Evolutionary conservation across 2,329 filamentous ascomycete genomes (phyloP), one percentile per base, ranked within the genome.

Genomic region (Aspergillus brasiliensis): DNA sequence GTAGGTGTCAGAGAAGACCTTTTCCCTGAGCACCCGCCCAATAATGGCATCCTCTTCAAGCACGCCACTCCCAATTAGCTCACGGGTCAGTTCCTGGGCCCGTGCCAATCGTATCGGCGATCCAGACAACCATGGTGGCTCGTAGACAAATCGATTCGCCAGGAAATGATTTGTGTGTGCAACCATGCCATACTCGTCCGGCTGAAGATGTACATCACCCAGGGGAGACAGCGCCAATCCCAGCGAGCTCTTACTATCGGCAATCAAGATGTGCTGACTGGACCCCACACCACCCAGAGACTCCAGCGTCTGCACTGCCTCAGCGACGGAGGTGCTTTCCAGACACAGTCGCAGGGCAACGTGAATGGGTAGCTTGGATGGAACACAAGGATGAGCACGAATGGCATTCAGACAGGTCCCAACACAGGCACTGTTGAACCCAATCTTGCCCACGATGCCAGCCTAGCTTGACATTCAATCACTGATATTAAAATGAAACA

Each of bases 371-470:
- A 88, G 65, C 7, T 79, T 81, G 1, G 72, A 71, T 2, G 72
- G 65, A 65, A 86, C 78, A 51, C 87, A 80, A 1, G 85, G 85
- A 2, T 80, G 78, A 3, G 84, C 84, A 40, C 81, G 79, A 61
- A 89, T 86, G 0, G 86, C 87, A 61, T 89, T 89, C 8, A 89
- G 75, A 46, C 82, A 83, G 0, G 83, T 82, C 0, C 85, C 86
- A 0, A 89, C 84, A 0, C 86, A 85, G 0, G 71, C 67, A 15
- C 75, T 76, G 67, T 90, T 90, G 64, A 89, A 77, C 0, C 87
- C 87, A 21, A 89, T 88, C 71, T 90, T 90, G 13, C 86, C 86
- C 34, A 89, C 81, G 19, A 86, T 78, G 8, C 84, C 84, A 4
- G 82, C 84, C 71, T 73, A 23, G n/a, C 2, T 15, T 1, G 13